Evolutionary conservation across 106 monocot genomes (phyloP).

Genomic region (Apostasia shenzhenica): DNA sequence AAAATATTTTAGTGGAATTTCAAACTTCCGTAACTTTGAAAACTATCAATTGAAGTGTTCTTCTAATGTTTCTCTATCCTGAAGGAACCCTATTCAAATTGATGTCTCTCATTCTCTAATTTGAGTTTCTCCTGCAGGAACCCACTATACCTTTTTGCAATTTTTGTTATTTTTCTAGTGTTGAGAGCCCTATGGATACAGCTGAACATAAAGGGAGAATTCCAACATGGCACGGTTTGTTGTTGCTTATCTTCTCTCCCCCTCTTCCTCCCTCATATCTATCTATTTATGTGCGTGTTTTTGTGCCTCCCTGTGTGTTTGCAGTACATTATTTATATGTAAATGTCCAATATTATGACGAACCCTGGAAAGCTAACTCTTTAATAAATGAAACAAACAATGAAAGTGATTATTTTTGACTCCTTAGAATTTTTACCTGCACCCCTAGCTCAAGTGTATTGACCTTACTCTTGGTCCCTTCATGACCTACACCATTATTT

Average conservation of each 20-base stretch:
- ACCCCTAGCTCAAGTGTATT: too few relatives aligned
- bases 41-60: too few relatives aligned
- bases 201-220: slow-evolving; percentile 22
- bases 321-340: not conserved
- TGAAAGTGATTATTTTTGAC: too few relatives aligned
- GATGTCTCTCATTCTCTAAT: too few relatives aligned
- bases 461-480: too few relatives aligned
- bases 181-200: slow-evolving; percentile 53
- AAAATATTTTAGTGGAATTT: not conserved
- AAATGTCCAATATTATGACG: not conserved
- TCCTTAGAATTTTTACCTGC: too few relatives aligned
- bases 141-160: slow-evolving; percentile 43
- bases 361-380: too few relatives aligned
- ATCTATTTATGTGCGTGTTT: not conserved
- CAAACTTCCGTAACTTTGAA: too few relatives aligned
- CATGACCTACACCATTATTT: too few relatives aligned
- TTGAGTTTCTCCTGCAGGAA: slow-evolving; percentile 29
- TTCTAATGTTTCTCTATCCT: not conserved
- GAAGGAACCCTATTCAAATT: slow-evolving; percentile 36
- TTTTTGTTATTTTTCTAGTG: slow-evolving; percentile 48
- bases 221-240: slow-evolving; percentile 40
- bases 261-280: not conserved
- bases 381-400: too few relatives aligned
- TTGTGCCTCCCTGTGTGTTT: too few relatives aligned
- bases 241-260: too few relatives aligned